These are phyloP conservation scores for Coniella vitis DNA, from an alignment of 2,329 filamentous ascomycete species.

Conservation along the genomic window DNA sequence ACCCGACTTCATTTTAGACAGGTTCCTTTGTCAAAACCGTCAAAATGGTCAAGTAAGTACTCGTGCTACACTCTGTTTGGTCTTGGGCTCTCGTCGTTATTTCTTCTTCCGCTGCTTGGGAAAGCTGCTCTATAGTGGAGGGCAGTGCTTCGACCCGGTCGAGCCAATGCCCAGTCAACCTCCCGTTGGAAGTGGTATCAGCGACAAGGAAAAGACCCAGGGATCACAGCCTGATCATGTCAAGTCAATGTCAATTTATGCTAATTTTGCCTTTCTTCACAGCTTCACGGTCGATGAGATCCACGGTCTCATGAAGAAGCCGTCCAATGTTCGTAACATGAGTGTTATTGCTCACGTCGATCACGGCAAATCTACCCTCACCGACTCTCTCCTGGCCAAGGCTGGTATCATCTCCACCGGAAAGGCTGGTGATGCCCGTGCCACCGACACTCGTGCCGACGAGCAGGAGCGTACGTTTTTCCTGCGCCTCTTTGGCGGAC, in stretches of 20 bases:
- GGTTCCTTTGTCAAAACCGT: conserved; percentile 56
- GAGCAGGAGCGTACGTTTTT: conserved; percentile 73
- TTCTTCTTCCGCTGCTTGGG: no score
- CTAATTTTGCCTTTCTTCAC: conserved; percentile 40
- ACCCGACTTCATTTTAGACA: conserved; percentile 23
- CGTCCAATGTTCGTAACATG: conserved; percentile 68
- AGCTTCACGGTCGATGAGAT: conserved; percentile 99
- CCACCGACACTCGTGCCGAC: conserved; percentile 93
- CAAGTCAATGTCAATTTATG: conserved; percentile 15
- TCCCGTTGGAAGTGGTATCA: neutral
- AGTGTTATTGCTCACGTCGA: conserved; percentile 98
- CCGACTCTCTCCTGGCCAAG: conserved; percentile 98
- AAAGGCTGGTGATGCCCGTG: conserved; percentile 92
- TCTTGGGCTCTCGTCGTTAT: no score
- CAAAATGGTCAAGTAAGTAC: conserved; percentile 99
- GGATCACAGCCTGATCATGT: conserved; percentile 13
- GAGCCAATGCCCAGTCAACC: neutral
- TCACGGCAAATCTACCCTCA: conserved; percentile 99
- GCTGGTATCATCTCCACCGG: conserved; percentile 98
- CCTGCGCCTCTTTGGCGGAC: neutral
- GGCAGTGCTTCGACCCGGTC: no score
- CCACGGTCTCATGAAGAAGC: conserved; percentile 69
- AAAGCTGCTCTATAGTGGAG: no score
- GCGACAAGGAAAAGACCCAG: conserved; percentile 22
- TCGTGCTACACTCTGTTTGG: neutral